phyloP scores from a whole-genome alignment of 345 rosid genomes.

The Melaleuca quinquenervia region DNA sequence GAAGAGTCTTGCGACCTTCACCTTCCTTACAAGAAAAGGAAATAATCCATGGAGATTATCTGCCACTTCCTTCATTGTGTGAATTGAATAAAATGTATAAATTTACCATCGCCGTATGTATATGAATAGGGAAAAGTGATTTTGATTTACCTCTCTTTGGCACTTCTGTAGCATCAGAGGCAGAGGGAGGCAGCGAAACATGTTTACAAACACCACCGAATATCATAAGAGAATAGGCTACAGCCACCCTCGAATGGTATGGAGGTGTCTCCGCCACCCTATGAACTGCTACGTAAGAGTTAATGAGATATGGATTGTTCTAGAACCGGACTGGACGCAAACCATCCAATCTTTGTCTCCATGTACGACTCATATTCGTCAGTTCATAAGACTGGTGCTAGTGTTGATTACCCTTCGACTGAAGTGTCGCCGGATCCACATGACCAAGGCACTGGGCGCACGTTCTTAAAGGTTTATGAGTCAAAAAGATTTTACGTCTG shows the following conservation, averaged over 20 bases:
- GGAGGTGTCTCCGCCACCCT: background rate
- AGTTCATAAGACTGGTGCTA: background rate
- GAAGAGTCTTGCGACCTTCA: background rate
- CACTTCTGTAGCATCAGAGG: background rate
- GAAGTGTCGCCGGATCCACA: background rate
- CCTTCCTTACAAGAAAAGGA: background rate
- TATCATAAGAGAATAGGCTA: background rate
- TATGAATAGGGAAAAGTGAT: background rate
- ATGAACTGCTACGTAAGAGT: background rate
- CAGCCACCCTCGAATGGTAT: background rate
- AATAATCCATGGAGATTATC: background rate
- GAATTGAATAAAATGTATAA: background rate
- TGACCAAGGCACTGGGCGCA: too few relatives aligned
- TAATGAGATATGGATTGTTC: background rate
- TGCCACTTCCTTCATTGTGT: background rate
- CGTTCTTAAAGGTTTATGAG: too few relatives aligned
- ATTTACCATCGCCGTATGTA: background rate
- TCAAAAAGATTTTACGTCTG: too few relatives aligned
- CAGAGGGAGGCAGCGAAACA: background rate
- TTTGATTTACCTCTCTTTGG: background rate
- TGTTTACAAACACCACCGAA: background rate
- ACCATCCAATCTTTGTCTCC: background rate
- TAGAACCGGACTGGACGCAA: background rate
- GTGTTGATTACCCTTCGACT: background rate
- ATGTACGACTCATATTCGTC: background rate